Evolutionary conservation across 73 alveolate species (phyloP).

Genomic region (Tetrahymena borealis): DNA sequence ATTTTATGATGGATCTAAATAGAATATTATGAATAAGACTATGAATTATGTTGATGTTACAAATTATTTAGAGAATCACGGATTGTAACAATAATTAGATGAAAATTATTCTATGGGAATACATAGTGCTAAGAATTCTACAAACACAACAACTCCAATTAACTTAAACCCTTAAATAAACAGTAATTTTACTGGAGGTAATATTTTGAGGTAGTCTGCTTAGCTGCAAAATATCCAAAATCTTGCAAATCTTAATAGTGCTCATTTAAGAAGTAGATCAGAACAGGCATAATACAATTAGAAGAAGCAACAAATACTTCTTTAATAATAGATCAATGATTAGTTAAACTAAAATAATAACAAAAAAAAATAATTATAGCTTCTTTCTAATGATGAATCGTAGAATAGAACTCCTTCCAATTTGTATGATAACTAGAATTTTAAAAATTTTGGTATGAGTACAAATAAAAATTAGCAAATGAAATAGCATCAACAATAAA

Average conservation of each 20-base stretch:
- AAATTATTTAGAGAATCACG: background rate
- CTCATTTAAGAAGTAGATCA: background rate
- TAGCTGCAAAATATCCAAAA: background rate
- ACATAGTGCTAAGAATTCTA: background rate
- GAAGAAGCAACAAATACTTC: background rate
- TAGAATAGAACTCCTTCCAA: background rate
- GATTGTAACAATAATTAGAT: background rate
- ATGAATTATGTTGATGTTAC: background rate
- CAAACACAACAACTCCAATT: background rate
- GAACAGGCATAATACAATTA: background rate
- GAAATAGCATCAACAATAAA: background rate
- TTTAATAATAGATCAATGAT: background rate
- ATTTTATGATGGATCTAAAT: background rate
- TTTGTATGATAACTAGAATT: background rate
- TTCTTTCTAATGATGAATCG: background rate
- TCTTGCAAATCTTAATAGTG: background rate
- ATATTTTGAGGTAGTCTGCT: background rate
- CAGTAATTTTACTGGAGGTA: background rate
- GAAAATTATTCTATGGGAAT: background rate
- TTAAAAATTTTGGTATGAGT: background rate
- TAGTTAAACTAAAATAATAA: background rate
- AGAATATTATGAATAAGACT: background rate
- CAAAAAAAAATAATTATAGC: background rate
- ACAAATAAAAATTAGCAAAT: background rate
- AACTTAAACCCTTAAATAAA: background rate